Evolutionary conservation across 768 basidiomycete genomes (phyloP).

Genomic region (Phanerochaete sordida): DNA sequence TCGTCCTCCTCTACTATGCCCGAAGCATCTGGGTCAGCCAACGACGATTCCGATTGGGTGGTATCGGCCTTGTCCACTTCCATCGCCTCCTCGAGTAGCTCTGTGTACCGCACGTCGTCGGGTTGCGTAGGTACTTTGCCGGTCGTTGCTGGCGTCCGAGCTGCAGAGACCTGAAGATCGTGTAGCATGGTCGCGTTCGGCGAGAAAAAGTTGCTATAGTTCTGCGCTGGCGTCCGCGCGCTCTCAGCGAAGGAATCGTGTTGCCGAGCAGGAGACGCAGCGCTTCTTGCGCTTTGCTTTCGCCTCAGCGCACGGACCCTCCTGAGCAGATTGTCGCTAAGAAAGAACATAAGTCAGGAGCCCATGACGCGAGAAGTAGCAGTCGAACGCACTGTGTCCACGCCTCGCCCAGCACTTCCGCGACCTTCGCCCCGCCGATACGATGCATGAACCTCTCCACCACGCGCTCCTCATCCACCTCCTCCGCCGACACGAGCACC

Average conservation of each 20-base stretch:
- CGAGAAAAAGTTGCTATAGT: slow-evolving; percentile 9
- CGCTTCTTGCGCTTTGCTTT: slow-evolving; percentile 54
- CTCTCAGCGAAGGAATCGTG: slow-evolving; percentile 33
- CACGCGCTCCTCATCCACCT: slow-evolving; percentile 53
- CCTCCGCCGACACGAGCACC: slow-evolving; percentile 47
- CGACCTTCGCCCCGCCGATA: slow-evolving; percentile 41
- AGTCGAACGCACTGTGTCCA: slow-evolving; percentile 58
- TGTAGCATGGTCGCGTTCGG: slow-evolving; percentile 9
- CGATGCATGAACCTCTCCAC: slow-evolving; percentile 51
- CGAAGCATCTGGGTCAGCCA: not conserved
- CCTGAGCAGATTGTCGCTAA: slow-evolving; percentile 48
- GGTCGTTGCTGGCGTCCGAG: no score
- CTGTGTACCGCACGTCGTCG: slow-evolving; percentile 45
- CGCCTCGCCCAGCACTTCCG: slow-evolving; percentile 39
- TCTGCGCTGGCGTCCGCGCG: slow-evolving; percentile 43
- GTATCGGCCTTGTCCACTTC: slow-evolving; percentile 21
- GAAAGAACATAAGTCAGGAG: slow-evolving; percentile 1
- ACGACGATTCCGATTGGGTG: no score
- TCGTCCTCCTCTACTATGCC: no score
- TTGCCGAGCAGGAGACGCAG: slow-evolving; percentile 47
- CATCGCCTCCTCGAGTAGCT: slow-evolving; percentile 54
- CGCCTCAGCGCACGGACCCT: slow-evolving; percentile 54
- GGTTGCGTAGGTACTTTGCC: no score
- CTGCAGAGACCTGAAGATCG: slow-evolving; percentile 19
- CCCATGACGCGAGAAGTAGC: not conserved